Conservation (phyloP, 306 rosid species). For the Glycyrrhiza uralensis region DNA sequence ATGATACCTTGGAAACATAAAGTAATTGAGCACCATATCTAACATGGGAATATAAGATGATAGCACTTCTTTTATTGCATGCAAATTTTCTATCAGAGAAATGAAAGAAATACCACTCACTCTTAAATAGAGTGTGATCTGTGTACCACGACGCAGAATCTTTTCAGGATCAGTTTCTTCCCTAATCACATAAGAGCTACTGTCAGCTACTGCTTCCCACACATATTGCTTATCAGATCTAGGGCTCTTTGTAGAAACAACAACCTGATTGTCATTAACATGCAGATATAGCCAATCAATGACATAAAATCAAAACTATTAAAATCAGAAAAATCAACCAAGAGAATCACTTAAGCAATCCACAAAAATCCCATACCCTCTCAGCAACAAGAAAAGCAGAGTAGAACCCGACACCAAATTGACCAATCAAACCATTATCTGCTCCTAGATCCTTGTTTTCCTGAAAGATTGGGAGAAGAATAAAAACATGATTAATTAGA, state of each 20-base stretch:
- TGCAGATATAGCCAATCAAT: slow-evolving; percentile 32
- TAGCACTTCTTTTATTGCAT: not conserved
- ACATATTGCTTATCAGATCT: slow-evolving; percentile 83
- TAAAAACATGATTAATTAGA: not conserved
- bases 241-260: slow-evolving; percentile 95
- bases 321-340: not conserved
- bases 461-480: slow-evolving; percentile 27
- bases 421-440: slow-evolving; percentile 90
- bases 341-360: slow-evolving; percentile 1
- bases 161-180: slow-evolving; percentile 95
- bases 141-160: slow-evolving; percentile 76
- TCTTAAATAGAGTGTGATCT: slow-evolving; percentile 79
- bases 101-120: slow-evolving; percentile 41
- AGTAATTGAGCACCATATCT: not conserved
- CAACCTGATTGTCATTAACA: slow-evolving; percentile 53
- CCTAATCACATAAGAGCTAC: slow-evolving; percentile 81
- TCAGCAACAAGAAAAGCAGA: slow-evolving; percentile 97
- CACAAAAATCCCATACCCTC: slow-evolving; percentile 57
- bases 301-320: not conserved
- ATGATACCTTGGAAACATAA: not conserved
- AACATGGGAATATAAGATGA: not conserved
- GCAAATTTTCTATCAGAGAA: not conserved
- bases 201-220: slow-evolving; percentile 90
- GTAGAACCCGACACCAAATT: slow-evolving; percentile 98
- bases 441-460: slow-evolving; percentile 91